phyloP scores from a whole-genome alignment of 208 protist species.

The Jaenimonas drosophilae region DNA sequence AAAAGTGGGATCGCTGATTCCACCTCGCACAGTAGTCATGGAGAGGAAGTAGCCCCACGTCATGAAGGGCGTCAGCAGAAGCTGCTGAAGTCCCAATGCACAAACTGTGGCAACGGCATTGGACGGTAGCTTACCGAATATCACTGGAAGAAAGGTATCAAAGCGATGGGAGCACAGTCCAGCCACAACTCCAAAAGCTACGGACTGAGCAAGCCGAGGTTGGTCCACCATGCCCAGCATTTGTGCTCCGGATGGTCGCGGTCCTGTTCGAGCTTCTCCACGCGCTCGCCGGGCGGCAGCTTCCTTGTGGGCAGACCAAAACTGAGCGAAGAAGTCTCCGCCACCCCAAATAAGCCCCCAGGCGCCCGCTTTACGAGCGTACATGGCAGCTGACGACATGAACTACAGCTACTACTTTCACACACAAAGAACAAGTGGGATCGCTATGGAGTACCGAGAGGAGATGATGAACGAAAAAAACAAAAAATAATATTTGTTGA shows the following conservation, averaged over 20 bases:
- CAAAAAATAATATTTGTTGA: conserved; percentile 6
- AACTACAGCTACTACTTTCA: too few species aligned
- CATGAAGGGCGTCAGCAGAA: conserved; percentile 50
- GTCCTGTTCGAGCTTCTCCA: conserved; percentile 19
- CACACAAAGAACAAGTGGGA: conserved; percentile 2
- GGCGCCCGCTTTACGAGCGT: conserved; percentile 6
- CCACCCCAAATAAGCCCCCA: conserved; percentile 21
- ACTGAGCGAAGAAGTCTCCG: conserved; percentile 70
- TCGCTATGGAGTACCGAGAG: background rate
- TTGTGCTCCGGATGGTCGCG: conserved; percentile 18
- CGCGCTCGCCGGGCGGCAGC: conserved; percentile 22
- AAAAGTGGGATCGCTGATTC: conserved; percentile 43
- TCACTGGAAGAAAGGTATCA: conserved; percentile 13
- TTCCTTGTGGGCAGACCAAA: conserved; percentile 48
- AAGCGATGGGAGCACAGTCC: conserved; percentile 13
- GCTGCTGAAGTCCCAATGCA: conserved; percentile 49
- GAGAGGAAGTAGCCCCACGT: conserved; percentile 59
- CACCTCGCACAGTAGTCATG: conserved; percentile 45
- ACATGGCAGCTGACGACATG: too few species aligned
- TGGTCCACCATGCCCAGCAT: conserved; percentile 56
- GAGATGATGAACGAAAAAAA: conserved; percentile 2
- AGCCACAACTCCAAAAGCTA: conserved; percentile 32
- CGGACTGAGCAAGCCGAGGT: conserved; percentile 24
- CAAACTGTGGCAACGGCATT: conserved; percentile 23
- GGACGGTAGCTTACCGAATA: conserved; percentile 24